These are phyloP conservation scores for Chrysoporthe puriensis DNA, from an alignment of 2,329 filamentous ascomycete species.

Conservation along the genomic window DNA sequence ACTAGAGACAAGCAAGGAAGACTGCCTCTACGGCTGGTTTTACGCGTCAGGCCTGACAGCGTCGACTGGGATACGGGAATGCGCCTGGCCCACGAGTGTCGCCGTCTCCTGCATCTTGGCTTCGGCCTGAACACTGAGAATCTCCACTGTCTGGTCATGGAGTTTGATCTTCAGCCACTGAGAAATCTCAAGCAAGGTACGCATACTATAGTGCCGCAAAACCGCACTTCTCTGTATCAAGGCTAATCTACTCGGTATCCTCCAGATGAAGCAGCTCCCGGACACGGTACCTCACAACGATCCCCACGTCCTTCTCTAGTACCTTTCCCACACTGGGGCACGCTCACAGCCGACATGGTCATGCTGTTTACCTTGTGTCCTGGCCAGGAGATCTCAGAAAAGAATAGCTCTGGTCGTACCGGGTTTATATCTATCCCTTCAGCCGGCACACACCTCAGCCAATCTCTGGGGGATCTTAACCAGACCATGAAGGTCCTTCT, in stretches of 20 bases:
- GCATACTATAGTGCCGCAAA: too few species aligned
- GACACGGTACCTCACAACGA: background rate
- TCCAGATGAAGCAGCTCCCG: background rate
- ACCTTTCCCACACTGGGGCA: background rate
- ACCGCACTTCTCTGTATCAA: too few species aligned
- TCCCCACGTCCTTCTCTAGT: background rate
- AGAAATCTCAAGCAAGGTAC: too few species aligned
- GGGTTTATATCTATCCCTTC: background rate
- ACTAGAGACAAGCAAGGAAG: too few species aligned
- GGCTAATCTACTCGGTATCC: background rate
- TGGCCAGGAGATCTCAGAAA: background rate
- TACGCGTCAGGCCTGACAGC: background rate
- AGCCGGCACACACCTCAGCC: background rate
- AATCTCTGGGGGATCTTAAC: background rate
- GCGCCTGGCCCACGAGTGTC: background rate
- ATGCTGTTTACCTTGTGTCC: background rate
- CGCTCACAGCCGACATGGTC: too few species aligned
- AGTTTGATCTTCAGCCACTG: background rate
- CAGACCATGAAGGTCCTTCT: background rate
- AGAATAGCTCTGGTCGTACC: background rate
- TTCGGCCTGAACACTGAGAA: background rate
- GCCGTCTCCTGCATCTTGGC: background rate
- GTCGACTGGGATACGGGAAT: background rate
- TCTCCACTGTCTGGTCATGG: background rate
- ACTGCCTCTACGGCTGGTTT: background rate